A percentile compares a stretch with the other conserved stretches of the same genome.
Conservation (phyloP, 2,329 filamentous ascomycete genomes). For the Aspergillus sp. region DNA sequence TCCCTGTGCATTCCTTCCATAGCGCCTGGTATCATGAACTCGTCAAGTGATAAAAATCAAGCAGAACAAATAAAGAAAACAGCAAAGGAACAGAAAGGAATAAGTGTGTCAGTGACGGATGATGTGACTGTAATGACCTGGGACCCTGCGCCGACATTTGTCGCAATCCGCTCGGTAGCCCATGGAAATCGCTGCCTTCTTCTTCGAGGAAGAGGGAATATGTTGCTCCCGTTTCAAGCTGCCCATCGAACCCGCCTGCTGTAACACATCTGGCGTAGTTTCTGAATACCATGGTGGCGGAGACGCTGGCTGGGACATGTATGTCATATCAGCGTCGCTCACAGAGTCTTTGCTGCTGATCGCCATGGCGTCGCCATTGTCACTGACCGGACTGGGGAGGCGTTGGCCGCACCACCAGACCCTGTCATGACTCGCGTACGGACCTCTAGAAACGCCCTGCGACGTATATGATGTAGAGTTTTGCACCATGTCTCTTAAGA, state of each 20-base stretch:
- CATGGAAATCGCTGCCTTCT: constrained; percentile 68
- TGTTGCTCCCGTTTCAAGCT: not conserved
- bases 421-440: constrained; percentile 16
- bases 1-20: not conserved
- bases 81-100: not conserved
- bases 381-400: constrained; percentile 45
- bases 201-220: constrained; percentile 11
- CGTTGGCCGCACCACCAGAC: constrained; percentile 28
- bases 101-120: constrained; percentile 45
- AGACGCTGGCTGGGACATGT: constrained; percentile 12
- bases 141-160: constrained; percentile 72
- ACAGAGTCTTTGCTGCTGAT: constrained; percentile 9
- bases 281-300: not conserved
- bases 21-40: constrained; percentile 1
- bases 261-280: constrained; percentile 3
- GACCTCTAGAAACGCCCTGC: not conserved
- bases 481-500: not conserved
- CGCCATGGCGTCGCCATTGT: constrained; percentile 29
- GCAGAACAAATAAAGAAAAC: not conserved
- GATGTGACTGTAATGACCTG: constrained; percentile 80
- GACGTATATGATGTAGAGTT: not conserved
- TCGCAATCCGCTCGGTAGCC: constrained; percentile 77
- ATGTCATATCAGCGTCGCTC: constrained; percentile 24
- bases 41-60: not conserved
- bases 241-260: constrained; percentile 3